Evolutionary conservation across 768 basidiomycete genomes (phyloP).

Genomic region (Leccinum boreale): DNA sequence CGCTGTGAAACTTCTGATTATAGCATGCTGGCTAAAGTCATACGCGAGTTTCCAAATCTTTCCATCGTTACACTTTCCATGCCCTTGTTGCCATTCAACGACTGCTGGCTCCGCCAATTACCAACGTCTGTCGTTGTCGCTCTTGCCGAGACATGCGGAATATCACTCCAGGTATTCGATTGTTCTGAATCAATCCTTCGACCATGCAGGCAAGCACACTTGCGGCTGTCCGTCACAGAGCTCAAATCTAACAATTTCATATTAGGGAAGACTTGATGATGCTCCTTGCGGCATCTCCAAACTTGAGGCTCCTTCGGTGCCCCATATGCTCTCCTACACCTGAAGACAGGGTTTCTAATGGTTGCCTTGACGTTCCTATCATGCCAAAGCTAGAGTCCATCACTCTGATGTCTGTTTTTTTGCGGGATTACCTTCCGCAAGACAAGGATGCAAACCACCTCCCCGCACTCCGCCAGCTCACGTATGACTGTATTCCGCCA

Average conservation of each 20-base stretch:
- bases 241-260: background rate
- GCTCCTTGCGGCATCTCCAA: constrained; percentile 23
- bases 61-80: constrained; percentile 24
- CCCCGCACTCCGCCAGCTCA: constrained; percentile 29
- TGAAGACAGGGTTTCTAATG: constrained; percentile 16
- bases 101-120: constrained; percentile 27
- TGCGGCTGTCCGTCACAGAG: background rate
- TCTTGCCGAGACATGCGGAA: constrained; percentile 25
- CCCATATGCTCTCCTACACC: constrained; percentile 27
- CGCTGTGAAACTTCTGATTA: constrained; percentile 25
- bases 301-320: constrained; percentile 27
- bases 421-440: constrained; percentile 29
- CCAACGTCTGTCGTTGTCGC: constrained; percentile 19
- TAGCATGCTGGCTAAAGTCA: constrained; percentile 18
- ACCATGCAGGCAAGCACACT: constrained; percentile 24
- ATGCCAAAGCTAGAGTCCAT: constrained; percentile 28
- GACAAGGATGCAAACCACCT: constrained; percentile 26
- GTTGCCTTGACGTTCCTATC: constrained; percentile 22
- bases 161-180: constrained; percentile 26
- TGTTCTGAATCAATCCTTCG: constrained; percentile 30
- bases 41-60: constrained; percentile 27
- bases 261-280: constrained; percentile 29
- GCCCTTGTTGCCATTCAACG: constrained; percentile 23
- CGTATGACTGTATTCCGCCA: constrained; percentile 31
- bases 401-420: constrained; percentile 25